These are phyloP conservation scores for Leccinum pachyderme DNA, from an alignment of 1,284 basidiomycete genomes.

Conservation along the genomic window DNA sequence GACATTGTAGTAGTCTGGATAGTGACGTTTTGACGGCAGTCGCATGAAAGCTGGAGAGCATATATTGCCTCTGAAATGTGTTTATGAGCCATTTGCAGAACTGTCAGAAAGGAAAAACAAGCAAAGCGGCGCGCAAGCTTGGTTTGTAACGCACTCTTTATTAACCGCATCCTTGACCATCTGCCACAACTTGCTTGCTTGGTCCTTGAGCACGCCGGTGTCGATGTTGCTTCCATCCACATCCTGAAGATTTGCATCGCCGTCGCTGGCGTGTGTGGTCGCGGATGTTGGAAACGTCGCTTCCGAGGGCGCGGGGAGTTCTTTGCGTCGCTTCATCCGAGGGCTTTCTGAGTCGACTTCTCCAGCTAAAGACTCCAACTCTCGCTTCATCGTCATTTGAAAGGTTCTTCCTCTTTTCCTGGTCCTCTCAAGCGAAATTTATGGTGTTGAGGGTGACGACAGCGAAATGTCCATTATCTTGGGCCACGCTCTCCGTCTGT, in stretches of 20 bases:
- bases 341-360: constrained; percentile 55
- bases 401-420: constrained; percentile 13
- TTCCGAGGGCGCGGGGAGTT: constrained; percentile 40
- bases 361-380: constrained; percentile 50
- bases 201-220: constrained; percentile 36
- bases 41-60: constrained; percentile 74
- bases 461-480: constrained; percentile 36
- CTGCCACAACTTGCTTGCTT: constrained; percentile 59
- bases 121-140: constrained; percentile 32
- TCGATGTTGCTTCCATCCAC: constrained; percentile 22
- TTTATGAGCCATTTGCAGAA: constrained; percentile 25
- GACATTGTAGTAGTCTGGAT: constrained; percentile 87
- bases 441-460: constrained; percentile 28
- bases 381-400: constrained; percentile 63
- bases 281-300: constrained; percentile 8
- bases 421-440: constrained; percentile 29
- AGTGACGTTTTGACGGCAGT: constrained; percentile 73
- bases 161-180: constrained; percentile 74
- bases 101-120: constrained; percentile 34
- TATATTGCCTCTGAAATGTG: constrained; percentile 53
- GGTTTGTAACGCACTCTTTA: constrained; percentile 71
- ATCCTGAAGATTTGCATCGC: constrained; percentile 26
- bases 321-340: constrained; percentile 69
- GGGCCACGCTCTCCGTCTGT: constrained; percentile 15
- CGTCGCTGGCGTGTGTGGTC: constrained; percentile 31